Conservation (phyloP, 1,284 basidiomycete genomes). For the Boletellus deceptivus region DNA sequence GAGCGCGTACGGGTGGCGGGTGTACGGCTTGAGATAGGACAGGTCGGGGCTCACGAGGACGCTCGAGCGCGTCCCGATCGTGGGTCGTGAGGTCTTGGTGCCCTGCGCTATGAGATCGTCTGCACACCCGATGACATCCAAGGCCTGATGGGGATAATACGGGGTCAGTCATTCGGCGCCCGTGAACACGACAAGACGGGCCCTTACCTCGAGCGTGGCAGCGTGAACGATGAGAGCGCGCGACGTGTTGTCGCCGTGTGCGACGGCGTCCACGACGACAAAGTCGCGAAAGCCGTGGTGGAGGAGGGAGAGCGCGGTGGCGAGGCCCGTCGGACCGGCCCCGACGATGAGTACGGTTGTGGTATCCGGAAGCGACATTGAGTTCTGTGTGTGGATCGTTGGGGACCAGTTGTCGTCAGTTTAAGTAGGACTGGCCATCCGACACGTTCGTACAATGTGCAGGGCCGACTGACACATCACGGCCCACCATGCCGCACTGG, state of each 20-base stretch:
- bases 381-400: no score
- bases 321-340: conserved; percentile 29
- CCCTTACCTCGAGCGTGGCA: conserved; percentile 41
- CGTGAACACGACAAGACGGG: neutral
- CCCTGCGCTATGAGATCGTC: conserved; percentile 41
- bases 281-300: conserved; percentile 45
- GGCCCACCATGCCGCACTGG: no score
- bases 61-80: conserved; percentile 34
- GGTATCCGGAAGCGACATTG: conserved; percentile 24
- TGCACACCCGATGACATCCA: conserved; percentile 47
- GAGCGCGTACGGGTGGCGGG: conserved; percentile 45
- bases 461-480: no score
- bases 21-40: conserved; percentile 34
- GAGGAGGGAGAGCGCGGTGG: conserved; percentile 23
- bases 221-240: conserved; percentile 45
- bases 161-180: neutral
- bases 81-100: conserved; percentile 29
- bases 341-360: conserved; percentile 32
- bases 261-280: conserved; percentile 44
- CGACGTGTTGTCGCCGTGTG: conserved; percentile 35
- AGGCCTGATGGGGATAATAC: conserved; percentile 35
- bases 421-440: conserved; percentile 5
- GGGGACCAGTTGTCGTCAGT: no score
- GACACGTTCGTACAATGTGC: no score
- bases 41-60: conserved; percentile 37